Evolutionary conservation across 352 stramenopile species (phyloP).

Genomic region (Pythium aristosporum): DNA sequence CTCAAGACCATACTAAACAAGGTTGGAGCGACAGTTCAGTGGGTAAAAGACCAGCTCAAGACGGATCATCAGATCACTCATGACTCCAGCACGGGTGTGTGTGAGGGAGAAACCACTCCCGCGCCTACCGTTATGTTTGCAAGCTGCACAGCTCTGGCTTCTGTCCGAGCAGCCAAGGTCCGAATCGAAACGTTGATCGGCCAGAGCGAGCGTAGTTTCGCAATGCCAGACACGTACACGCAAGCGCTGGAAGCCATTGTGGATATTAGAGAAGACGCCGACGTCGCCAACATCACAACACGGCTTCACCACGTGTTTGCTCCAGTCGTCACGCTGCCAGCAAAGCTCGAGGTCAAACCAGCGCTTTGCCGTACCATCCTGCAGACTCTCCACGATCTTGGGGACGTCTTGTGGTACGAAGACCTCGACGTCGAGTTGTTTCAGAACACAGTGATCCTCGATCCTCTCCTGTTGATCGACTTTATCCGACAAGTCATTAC

Average conservation of each 20-base stretch:
- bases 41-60: neutral
- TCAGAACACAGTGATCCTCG: slow-evolving; percentile 9
- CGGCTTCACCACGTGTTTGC: slow-evolving; percentile 2
- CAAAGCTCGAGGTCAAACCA: neutral
- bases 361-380: slow-evolving; percentile 4
- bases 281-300: neutral
- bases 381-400: slow-evolving; percentile 17
- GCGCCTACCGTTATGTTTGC: neutral
- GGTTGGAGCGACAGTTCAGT: too few relatives aligned
- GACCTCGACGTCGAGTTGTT: slow-evolving; percentile 5
- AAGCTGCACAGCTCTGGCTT: neutral
- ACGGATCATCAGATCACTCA: too few relatives aligned
- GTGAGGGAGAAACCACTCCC: neutral
- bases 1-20: too few relatives aligned
- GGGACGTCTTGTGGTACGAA: slow-evolving; percentile 22
- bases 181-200: neutral
- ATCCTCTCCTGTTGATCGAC: slow-evolving; percentile 16
- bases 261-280: neutral
- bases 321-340: neutral
- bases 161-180: neutral
- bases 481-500: slow-evolving; percentile 19
- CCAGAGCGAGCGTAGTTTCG: slow-evolving; percentile 8
- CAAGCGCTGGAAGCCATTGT: neutral
- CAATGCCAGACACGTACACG: slow-evolving; percentile 13
- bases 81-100: too few relatives aligned